Conservation (phyloP, 768 basidiomycete genomes). For the Naematelia encephala region DNA sequence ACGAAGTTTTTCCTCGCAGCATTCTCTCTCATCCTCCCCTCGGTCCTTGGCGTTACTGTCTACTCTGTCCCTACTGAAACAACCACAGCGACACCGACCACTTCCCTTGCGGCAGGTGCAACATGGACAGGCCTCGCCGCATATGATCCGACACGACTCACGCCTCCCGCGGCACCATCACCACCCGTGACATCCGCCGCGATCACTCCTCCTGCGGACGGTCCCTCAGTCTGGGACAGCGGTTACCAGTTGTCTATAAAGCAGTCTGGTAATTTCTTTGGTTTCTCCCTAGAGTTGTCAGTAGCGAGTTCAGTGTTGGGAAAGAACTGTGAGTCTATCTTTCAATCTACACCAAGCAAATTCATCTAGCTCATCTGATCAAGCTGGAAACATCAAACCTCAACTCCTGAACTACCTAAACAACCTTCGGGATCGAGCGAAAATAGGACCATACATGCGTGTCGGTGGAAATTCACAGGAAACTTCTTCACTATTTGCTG, state of each 20-base stretch:
- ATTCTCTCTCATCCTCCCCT: not conserved
- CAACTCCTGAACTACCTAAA: conserved; percentile 75
- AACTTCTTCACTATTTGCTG: conserved; percentile 56
- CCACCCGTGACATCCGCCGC: conserved; percentile 27
- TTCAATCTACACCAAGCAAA: no score
- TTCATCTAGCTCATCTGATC: no score
- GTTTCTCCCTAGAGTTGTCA: conserved; percentile 74
- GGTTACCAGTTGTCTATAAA: conserved; percentile 51
- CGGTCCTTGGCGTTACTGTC: conserved; percentile 9
- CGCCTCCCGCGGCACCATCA: conserved; percentile 31
- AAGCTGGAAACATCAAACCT: conserved; percentile 56
- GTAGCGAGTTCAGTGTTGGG: conserved; percentile 61
- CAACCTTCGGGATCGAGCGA: conserved; percentile 65
- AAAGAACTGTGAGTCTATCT: conserved; percentile 42
- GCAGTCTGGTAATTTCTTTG: conserved; percentile 62
- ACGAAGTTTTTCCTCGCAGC: not conserved
- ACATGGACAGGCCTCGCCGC: conserved; percentile 32
- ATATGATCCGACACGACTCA: conserved; percentile 31
- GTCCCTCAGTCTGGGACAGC: conserved; percentile 1
- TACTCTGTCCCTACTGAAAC: no score
- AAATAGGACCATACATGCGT: conserved; percentile 61
- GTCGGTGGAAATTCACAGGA: conserved; percentile 82
- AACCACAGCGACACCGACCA: conserved; percentile 5
- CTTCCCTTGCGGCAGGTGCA: conserved; percentile 9
- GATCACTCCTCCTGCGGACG: conserved; percentile 14